Evolutionary conservation across 345 rosid genomes (phyloP), one percentile per base, ranked within the genome.

Genomic region (Triadica sebifera): DNA sequence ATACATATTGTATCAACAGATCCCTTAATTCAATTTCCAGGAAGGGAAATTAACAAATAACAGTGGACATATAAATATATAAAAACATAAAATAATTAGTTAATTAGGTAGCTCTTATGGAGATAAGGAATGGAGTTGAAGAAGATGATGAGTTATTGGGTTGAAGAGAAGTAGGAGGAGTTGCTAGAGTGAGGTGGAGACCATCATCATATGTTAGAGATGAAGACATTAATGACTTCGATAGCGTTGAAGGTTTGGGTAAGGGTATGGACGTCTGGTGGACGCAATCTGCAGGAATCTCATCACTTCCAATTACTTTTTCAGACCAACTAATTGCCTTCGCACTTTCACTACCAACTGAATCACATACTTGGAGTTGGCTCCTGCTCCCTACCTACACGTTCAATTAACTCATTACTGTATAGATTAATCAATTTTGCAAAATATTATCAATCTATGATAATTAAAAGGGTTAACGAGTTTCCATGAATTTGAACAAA

Each of bases 161-260:
- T 3, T 20, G 11, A 58, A 12, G 12, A 58, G 37, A 8, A 6
- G 13, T 37, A 79, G 49, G n/a, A 59, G 93, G 81, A 59, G 78
- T 84, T 8, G 86, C 84, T 19, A 87, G 91, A 10, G 57, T 87
- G 68, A 89, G 93, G 75, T 86, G 88, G 41, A 89, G 75, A 78
- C 85, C 83, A 63, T 49, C 57, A 24, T 25, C n/a, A 46, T 8
- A 15, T 20, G 55, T 37, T 8, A 39, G n/a, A 12, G 84, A 63
- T 5, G 66, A 64, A 17, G 51, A 64, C 9, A 6, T n/a, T 19
- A 37, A 60, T 29, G 76, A n/a, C 57, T 69, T 16, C 45, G 68
- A 29, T 65, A 55, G 70, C 37, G 66, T 72, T 59, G 84, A 65
- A 61, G 81, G 61, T 66, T 69, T 74, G 1, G 60, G 69, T 56